phyloP scores from a whole-genome alignment of 2,329 filamentous ascomycete species.

The Pestalotiopsis sp. region DNA sequence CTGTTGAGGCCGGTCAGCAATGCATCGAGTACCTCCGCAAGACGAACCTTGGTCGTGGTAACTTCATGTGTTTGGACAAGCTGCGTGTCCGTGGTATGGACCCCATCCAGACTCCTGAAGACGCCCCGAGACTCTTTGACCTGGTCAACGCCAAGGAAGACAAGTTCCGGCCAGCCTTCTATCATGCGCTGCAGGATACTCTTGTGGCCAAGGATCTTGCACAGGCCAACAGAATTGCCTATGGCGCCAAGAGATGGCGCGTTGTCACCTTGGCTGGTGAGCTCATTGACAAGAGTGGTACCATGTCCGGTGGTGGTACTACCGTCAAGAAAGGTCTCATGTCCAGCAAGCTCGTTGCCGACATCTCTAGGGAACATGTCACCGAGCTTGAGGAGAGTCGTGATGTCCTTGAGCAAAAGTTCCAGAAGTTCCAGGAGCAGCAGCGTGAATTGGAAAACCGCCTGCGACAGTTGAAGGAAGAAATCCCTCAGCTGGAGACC shows the following conservation, averaged over 20 bases:
- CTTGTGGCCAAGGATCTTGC: slow-evolving; percentile 88
- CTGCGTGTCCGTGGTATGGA: slow-evolving; percentile 78
- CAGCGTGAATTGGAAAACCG: slow-evolving; percentile 78
- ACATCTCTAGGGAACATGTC: slow-evolving; percentile 87
- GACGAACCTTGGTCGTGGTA: slow-evolving; percentile 93
- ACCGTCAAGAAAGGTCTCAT: slow-evolving; percentile 90
- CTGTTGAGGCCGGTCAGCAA: slow-evolving; percentile 93
- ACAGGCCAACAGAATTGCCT: slow-evolving; percentile 97
- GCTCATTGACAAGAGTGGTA: slow-evolving; percentile 96
- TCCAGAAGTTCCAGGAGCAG: slow-evolving; percentile 82
- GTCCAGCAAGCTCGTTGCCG: slow-evolving; percentile 92
- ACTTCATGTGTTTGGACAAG: slow-evolving; percentile 95
- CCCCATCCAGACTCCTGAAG: slow-evolving; percentile 84
- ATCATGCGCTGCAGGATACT: slow-evolving; percentile 92
- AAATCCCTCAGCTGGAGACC: slow-evolving; percentile 84
- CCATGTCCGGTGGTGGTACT: slow-evolving; percentile 96
- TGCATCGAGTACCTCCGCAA: slow-evolving; percentile 98
- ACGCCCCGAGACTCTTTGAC: slow-evolving; percentile 90
- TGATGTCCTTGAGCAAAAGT: slow-evolving; percentile 81
- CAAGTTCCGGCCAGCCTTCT: slow-evolving; percentile 88
- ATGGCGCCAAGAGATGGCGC: slow-evolving; percentile 90
- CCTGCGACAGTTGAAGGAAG: slow-evolving; percentile 71
- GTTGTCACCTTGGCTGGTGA: slow-evolving; percentile 95
- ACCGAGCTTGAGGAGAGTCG: slow-evolving; percentile 84
- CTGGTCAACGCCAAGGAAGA: slow-evolving; percentile 87